Evolutionary conservation across 257 asterid species (phyloP), one percentile per base, ranked within the genome.

Genomic region (Anisodus acutangulus): DNA sequence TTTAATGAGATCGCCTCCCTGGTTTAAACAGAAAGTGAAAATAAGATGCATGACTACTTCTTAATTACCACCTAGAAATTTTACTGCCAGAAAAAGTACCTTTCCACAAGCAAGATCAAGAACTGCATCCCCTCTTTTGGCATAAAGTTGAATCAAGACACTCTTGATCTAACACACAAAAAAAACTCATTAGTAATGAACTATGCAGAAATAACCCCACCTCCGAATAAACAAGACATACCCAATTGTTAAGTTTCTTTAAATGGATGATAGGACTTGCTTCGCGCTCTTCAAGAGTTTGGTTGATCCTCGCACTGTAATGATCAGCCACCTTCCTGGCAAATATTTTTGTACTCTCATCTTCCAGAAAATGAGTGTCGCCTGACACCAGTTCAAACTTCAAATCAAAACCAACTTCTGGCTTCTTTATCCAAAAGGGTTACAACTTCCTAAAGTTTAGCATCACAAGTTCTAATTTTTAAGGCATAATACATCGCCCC

Each of bases 31-130:
- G 57, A 85, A 79, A 71, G 54, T 49, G 62, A 60, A 74, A 55
- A 54, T 8, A 41, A 59, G 57, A 51, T 76, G 63, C 63, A 16
- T 35, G 43, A 11, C 31, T 59, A 8, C 19, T 41, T 45, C 35
- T 57, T 74, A 11, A 51, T 49, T 19, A 74, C 43, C 22, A 22
- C 39, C 43, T 19, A 12, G 45, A 74, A 74, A 47, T 47, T 19
- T 11, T 22, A 74, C 49, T 31, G 1, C 35, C 60, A 74, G 43
- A 19, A 10, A 0, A 0, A 83, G 68, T 87, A 97, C 98, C 98
- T 97, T 97, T 78, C 99, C 99, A 84, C 98, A 95, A 78, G 98
- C 98, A 88, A 97, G 91, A 93, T 97, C 99, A 88, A 97, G 97
- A 90, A 93, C 98, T 2, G 93, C 95, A 67, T 95, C 99, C 64